Evolutionary conservation across 139 green algal genomes (phyloP).

Genomic region (Coccomyxa sp.): DNA sequence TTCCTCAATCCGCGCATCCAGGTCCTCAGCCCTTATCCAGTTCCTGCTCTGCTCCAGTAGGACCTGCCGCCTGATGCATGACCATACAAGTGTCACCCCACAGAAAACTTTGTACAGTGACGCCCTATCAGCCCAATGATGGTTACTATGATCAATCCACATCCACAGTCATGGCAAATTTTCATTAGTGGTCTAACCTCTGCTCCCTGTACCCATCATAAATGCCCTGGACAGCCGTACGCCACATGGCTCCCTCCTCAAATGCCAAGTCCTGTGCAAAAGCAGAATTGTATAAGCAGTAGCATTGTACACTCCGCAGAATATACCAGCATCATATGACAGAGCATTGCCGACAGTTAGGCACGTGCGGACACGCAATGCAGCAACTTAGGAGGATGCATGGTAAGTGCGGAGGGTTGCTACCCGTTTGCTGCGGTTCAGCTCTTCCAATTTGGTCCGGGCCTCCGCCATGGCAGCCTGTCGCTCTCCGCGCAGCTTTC

Average conservation of each 20-base stretch:
- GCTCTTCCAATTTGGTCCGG: background rate
- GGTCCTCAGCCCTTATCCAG: slow-evolving; percentile 4
- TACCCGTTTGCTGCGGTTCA: background rate
- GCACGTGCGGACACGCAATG: too few species aligned
- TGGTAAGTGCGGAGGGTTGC: too few species aligned
- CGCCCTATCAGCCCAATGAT: background rate
- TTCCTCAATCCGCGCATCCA: slow-evolving; percentile 13
- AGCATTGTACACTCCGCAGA: too few species aligned
- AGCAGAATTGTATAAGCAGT: too few species aligned
- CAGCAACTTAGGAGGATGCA: too few species aligned
- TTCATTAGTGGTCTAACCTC: background rate
- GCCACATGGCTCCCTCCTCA: background rate
- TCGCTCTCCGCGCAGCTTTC: background rate
- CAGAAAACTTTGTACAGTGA: too few species aligned
- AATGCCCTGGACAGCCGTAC: background rate
- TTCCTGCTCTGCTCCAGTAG: slow-evolving; percentile 6
- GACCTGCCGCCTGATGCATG: background rate
- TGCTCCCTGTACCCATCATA: background rate
- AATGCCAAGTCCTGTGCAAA: background rate
- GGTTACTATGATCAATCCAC: background rate
- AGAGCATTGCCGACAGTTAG: too few species aligned
- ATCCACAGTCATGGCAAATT: background rate
- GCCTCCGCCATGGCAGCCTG: background rate
- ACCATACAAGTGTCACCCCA: background rate
- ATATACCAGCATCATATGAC: too few species aligned